Percentiles rank a stretch among this genome's conserved stretches.
Conservation (phyloP, 495 filamentous ascomycete genomes). For the Friedmanniomyces simplex region DNA sequence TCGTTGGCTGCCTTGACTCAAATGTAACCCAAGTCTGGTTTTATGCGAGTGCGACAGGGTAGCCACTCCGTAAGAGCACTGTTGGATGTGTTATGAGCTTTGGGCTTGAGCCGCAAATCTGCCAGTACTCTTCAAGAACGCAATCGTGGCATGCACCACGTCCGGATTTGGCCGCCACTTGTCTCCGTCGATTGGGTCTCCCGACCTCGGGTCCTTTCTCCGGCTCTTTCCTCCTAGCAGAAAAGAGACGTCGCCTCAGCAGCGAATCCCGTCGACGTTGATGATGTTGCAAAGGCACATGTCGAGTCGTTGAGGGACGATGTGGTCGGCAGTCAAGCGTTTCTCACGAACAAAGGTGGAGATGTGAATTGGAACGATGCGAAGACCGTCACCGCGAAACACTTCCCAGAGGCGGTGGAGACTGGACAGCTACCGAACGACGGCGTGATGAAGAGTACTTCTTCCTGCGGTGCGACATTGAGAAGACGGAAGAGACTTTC, state of each 20-base stretch:
- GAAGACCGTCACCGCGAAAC: neutral
- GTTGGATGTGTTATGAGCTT: too few relatives aligned
- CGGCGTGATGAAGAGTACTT: neutral
- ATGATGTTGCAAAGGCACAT: neutral
- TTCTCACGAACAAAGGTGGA: neutral
- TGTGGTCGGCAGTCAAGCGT: neutral
- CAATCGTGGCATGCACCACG: too few relatives aligned
- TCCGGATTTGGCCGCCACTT: too few relatives aligned
- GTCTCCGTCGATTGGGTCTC: too few relatives aligned
- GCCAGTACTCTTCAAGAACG: too few relatives aligned
- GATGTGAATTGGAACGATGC: slow-evolving; percentile 3
- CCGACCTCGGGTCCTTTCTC: too few relatives aligned
- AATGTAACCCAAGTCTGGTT: too few relatives aligned
- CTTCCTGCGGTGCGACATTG: neutral
- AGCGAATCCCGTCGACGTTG: neutral
- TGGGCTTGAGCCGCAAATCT: too few relatives aligned
- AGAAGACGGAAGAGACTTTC: slow-evolving; percentile 1
- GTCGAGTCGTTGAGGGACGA: neutral
- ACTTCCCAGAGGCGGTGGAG: neutral
- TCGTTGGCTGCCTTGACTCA: too few relatives aligned
- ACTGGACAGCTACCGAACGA: neutral
- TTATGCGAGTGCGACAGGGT: too few relatives aligned
- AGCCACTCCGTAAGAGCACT: too few relatives aligned
- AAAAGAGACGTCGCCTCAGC: neutral
- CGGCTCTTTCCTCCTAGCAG: neutral